Evolutionary conservation across 345 rosid species (phyloP).

Genomic region (Abelmoschus esculentus): DNA sequence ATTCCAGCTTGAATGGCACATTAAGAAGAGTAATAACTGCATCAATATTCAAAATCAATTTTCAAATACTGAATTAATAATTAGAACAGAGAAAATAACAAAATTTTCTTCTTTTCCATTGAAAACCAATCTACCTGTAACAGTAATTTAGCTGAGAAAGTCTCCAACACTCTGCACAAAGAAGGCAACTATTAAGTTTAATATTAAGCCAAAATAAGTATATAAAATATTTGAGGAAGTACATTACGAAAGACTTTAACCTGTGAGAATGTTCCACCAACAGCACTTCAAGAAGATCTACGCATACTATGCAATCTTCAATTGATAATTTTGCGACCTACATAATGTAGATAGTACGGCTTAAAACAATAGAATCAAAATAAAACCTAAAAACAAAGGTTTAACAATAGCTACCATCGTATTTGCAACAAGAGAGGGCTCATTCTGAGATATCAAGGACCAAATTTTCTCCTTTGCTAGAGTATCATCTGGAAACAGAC

Average conservation of each 20-base stretch:
- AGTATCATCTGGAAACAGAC: slow-evolving; percentile 58
- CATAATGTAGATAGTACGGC: neutral
- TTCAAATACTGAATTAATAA: slow-evolving; percentile 2
- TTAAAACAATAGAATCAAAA: neutral
- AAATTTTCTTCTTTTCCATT: neutral
- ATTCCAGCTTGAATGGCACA: slow-evolving; percentile 83
- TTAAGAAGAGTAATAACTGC: slow-evolving; percentile 63
- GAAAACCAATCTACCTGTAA: slow-evolving; percentile 43
- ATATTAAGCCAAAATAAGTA: neutral
- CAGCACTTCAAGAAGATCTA: slow-evolving; percentile 77
- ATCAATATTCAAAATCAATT: slow-evolving; percentile 14
- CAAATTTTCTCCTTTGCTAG: slow-evolving; percentile 82
- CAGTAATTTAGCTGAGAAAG: slow-evolving; percentile 54
- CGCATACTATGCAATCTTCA: slow-evolving; percentile 70
- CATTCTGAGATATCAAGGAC: slow-evolving; percentile 80
- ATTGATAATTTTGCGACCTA: slow-evolving; percentile 64
- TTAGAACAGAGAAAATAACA: neutral
- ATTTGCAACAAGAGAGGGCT: slow-evolving; percentile 67
- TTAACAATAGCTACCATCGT: slow-evolving; percentile 41
- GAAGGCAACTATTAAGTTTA: slow-evolving; percentile 8
- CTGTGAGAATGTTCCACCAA: slow-evolving; percentile 78
- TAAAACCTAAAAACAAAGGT: neutral
- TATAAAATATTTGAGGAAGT: neutral
- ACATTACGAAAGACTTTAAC: slow-evolving; percentile 25
- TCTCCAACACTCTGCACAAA: slow-evolving; percentile 62